Evolutionary conservation across 169 alveolate species (phyloP), one percentile per base, ranked within the genome.

Genomic region (Eimeria acervulina): DNA sequence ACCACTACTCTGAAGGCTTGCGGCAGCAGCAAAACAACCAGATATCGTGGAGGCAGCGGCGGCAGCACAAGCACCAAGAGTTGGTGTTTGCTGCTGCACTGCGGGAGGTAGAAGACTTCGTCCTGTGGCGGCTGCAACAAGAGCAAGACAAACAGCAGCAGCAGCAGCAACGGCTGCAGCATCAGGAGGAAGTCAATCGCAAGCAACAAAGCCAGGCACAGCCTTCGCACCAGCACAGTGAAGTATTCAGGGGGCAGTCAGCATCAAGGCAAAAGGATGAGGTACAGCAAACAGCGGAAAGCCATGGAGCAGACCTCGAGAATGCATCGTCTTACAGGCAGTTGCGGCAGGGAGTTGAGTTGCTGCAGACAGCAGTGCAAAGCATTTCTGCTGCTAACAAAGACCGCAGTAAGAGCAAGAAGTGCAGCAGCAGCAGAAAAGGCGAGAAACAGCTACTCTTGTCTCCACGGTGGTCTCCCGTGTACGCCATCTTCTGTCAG

Each of bases 61-160:
- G 63, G 74, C 91, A 83, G 91, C 91, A 83, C 68, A 38, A 83
- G 42, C 91, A 55, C 52, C 91, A 83, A 13, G 91, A 83, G 52
- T 36, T 83, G 78, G 36, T 51, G 74, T 83, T 52, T 51, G 91
- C 91, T 47, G 91, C 74, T 83, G 70, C 91, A 1, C 47, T 83
- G 6, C 70, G 91, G 52, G 91, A 83, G 38, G 76, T 83, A 47
- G 91, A 83, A 52, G 52, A 19, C 91, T 51, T 17, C 33, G 23
- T 83, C 23, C 51, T 83, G 6, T 31, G 74, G 31, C 52, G 91
- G 15, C 74, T 83, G 76, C 91, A 83, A 31, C 74, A 28, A 15
- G 36, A 31, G 76, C 70, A 13, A 44, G 74, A 47, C 28, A 33
- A 83, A 42, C 91, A 51, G 74, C 76, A 51, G 31, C 74, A 28